Conservation (phyloP, 2,329 filamentous ascomycete genomes). For the Sordariomycetes sp. region DNA sequence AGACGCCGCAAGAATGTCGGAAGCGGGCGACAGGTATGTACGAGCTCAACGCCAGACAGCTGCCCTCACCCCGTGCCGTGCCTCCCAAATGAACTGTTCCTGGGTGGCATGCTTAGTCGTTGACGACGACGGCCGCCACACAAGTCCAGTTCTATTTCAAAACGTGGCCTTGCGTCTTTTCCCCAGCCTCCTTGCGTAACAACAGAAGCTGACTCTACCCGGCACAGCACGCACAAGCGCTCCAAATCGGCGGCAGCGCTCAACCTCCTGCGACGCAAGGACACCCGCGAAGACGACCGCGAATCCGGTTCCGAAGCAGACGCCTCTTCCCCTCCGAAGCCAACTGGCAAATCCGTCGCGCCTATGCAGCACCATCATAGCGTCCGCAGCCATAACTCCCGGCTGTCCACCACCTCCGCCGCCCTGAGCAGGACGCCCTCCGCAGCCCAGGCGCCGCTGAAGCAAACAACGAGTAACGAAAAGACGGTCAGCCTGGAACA, state of each 20-base stretch:
- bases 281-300: slow-evolving; percentile 40
- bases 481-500: slow-evolving; percentile 66
- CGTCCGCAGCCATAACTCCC: slow-evolving; percentile 33
- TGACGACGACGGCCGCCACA: not conserved
- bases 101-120: not conserved
- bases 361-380: slow-evolving; percentile 25
- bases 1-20: slow-evolving; percentile 18
- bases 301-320: slow-evolving; percentile 45
- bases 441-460: slow-evolving; percentile 18
- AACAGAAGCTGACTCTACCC: not conserved
- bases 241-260: slow-evolving; percentile 44
- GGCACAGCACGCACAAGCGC: slow-evolving; percentile 35
- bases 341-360: slow-evolving; percentile 17
- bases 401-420: slow-evolving; percentile 33
- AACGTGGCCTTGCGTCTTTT: not conserved
- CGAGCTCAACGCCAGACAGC: not conserved
- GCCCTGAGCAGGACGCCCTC: slow-evolving; percentile 32
- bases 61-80: not conserved
- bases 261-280: slow-evolving; percentile 44
- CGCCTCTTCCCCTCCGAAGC: slow-evolving; percentile 24
- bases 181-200: not conserved
- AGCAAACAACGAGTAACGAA: slow-evolving; percentile 23
- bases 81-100: not conserved
- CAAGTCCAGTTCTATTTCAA: not conserved
- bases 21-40: slow-evolving; percentile 24